Conservation (phyloP, 2,329 filamentous ascomycete genomes). For the Pseudohalonectria lignicola region DNA sequence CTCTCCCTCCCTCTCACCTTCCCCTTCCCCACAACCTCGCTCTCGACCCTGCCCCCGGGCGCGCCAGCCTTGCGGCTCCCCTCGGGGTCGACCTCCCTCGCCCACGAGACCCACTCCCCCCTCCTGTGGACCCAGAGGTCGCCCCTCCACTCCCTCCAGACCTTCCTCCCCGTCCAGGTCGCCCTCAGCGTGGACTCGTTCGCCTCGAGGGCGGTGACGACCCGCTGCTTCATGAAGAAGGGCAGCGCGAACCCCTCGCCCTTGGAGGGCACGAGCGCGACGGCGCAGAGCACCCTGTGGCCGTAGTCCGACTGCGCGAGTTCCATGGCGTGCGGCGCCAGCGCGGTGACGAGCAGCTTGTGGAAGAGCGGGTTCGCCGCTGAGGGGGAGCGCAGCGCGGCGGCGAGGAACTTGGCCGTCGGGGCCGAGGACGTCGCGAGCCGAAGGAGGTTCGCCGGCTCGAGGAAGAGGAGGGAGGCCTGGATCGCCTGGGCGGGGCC, state of each 20-base stretch:
- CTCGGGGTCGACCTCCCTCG: slow-evolving; percentile 38
- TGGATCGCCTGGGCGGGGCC: slow-evolving; percentile 60
- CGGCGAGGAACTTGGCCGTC: slow-evolving; percentile 37
- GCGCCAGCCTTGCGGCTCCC: too few species aligned
- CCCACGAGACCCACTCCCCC: slow-evolving; percentile 45
- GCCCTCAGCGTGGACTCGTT: slow-evolving; percentile 38
- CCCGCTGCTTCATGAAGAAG: slow-evolving; percentile 45
- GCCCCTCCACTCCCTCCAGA: slow-evolving; percentile 47
- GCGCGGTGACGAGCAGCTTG: slow-evolving; percentile 37
- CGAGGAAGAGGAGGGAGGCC: slow-evolving; percentile 53
- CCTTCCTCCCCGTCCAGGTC: slow-evolving; percentile 41
- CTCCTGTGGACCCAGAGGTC: slow-evolving; percentile 43
- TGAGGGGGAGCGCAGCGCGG: slow-evolving; percentile 34
- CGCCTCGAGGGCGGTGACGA: slow-evolving; percentile 36
- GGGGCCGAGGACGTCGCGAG: slow-evolving; percentile 49
- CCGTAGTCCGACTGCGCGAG: slow-evolving; percentile 39
- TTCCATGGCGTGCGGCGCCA: slow-evolving; percentile 31
- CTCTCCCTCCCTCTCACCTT: too few species aligned
- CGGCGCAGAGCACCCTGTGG: slow-evolving; percentile 37
- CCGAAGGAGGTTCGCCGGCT: slow-evolving; percentile 41
- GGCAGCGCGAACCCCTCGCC: slow-evolving; percentile 37
- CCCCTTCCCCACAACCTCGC: too few species aligned
- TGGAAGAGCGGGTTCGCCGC: slow-evolving; percentile 41
- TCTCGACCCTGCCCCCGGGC: too few species aligned
- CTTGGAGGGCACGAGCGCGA: slow-evolving; percentile 38